Percentiles rank a stretch among this genome's conserved stretches.
These are phyloP conservation scores for Fraxinus angustifolia DNA, from an alignment of 305 asterid species.

Conservation along the genomic window DNA sequence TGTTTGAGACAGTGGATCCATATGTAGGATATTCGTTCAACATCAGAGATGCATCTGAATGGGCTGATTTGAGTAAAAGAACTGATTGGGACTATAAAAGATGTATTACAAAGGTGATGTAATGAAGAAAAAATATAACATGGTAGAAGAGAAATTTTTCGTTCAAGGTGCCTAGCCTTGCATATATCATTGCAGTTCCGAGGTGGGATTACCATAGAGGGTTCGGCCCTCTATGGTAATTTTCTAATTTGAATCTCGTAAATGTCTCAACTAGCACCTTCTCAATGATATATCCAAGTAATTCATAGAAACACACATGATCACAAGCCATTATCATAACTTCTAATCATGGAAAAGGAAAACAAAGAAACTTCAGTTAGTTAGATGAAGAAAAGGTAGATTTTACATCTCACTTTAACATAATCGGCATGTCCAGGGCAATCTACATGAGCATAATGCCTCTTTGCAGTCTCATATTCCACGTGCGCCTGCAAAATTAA, in stretches of 20 bases:
- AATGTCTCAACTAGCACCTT: neutral
- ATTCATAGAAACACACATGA: neutral
- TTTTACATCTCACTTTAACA: slow-evolving; percentile 62
- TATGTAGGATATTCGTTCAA: neutral
- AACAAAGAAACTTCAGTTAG: neutral
- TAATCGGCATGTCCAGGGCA: slow-evolving; percentile 98
- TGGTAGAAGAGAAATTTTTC: neutral
- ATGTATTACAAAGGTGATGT: neutral
- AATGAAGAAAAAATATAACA: neutral
- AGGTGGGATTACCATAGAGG: neutral
- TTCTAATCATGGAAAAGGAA: neutral
- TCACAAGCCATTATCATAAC: neutral
- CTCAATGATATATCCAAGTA: slow-evolving; percentile 9
- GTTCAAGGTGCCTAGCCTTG: neutral
- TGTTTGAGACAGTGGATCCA: neutral
- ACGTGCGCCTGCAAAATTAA: slow-evolving; percentile 78
- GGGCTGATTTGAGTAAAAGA: neutral
- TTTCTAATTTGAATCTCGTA: neutral
- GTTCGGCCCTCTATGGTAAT: neutral
- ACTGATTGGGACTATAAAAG: neutral
- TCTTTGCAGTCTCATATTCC: slow-evolving; percentile 79
- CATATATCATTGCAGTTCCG: neutral
- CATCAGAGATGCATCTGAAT: neutral
- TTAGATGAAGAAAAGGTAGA: neutral
- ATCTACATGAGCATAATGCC: slow-evolving; percentile 96